Percentiles rank a stretch among this genome's conserved stretches.
Evolutionary conservation across 78 protist species (phyloP).

Genomic region (Planoprotostelium fungivorum): DNA sequence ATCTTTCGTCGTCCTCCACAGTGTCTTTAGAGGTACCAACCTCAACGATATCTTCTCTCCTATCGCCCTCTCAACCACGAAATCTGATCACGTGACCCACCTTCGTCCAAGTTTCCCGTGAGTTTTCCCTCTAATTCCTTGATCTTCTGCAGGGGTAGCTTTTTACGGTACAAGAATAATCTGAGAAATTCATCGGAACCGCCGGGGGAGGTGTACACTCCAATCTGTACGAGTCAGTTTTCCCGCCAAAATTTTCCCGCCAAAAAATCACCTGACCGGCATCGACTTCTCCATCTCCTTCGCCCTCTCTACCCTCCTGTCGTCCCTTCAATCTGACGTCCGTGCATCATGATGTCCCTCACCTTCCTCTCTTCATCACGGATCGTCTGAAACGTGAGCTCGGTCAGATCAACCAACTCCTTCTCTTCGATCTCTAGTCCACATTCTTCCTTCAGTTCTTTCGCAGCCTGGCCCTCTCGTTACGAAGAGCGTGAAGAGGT

Average conservation of each 20-base stretch:
- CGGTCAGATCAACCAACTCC: conserved; percentile 28
- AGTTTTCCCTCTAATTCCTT: conserved; percentile 36
- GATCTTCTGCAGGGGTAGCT: conserved; percentile 27
- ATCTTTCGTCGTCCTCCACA: conserved; percentile 40
- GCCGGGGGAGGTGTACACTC: conserved; percentile 56
- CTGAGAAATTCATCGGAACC: conserved; percentile 57
- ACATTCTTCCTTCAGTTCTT: conserved; percentile 22
- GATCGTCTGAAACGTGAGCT: conserved; percentile 18
- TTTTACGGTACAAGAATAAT: conserved; percentile 38
- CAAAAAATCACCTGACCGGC: conserved; percentile 19
- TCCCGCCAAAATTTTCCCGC: too few relatives aligned
- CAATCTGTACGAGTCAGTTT: too few relatives aligned
- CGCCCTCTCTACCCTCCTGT: too few relatives aligned
- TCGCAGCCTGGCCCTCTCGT: conserved; percentile 45
- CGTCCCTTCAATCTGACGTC: background rate
- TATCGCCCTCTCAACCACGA: too few relatives aligned
- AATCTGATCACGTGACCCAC: too few relatives aligned
- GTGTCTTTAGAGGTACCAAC: conserved; percentile 35
- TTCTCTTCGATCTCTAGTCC: background rate
- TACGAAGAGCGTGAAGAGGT: too few relatives aligned
- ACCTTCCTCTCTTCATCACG: background rate
- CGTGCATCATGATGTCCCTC: background rate
- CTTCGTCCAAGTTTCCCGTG: conserved; percentile 41
- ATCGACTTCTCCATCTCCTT: background rate
- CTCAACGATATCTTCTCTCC: conserved; percentile 35